phyloP scores from a whole-genome alignment of 2,329 filamentous ascomycete genomes.

The Plenodomus tracheiphilus region DNA sequence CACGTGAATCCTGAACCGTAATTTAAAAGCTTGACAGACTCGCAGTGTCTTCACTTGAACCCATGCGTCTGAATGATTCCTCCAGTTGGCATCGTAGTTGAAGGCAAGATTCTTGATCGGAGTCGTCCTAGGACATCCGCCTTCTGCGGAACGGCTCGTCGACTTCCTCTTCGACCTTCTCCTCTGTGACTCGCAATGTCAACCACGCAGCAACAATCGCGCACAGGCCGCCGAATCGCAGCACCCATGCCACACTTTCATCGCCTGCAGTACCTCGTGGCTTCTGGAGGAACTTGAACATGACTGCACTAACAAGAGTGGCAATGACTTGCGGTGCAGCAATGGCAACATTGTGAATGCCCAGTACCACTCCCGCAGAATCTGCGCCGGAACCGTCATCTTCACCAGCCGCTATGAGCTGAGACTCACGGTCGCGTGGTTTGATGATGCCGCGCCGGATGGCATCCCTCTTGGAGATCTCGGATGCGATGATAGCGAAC shows the following conservation, averaged over 20 bases:
- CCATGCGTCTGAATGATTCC: slow-evolving; percentile 8
- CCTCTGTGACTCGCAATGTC: slow-evolving; percentile 68
- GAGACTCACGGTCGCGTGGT: slow-evolving; percentile 44
- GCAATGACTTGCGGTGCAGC: slow-evolving; percentile 90
- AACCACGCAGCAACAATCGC: slow-evolving; percentile 77
- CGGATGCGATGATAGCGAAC: slow-evolving; percentile 90
- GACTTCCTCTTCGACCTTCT: slow-evolving; percentile 41
- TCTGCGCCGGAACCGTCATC: slow-evolving; percentile 65
- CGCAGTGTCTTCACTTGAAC: background rate
- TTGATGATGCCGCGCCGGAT: slow-evolving; percentile 58
- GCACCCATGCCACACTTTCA: slow-evolving; percentile 81
- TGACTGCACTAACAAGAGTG: slow-evolving; percentile 78
- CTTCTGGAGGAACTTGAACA: slow-evolving; percentile 87
- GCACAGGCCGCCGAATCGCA: slow-evolving; percentile 80
- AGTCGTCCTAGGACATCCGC: slow-evolving; percentile 25
- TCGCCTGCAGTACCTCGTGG: slow-evolving; percentile 83
- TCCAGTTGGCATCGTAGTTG: slow-evolving; percentile 12
- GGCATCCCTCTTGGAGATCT: slow-evolving; percentile 82
- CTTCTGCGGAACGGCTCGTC: slow-evolving; percentile 28
- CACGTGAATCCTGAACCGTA: background rate
- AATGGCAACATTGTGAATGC: slow-evolving; percentile 94
- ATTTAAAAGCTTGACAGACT: background rate
- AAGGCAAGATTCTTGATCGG: slow-evolving; percentile 12
- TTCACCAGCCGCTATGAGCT: slow-evolving; percentile 48
- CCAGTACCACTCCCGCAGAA: slow-evolving; percentile 86